Evolutionary conservation across 2,329 filamentous ascomycete species (phyloP).

Genomic region (Aplosporella prunicola): DNA sequence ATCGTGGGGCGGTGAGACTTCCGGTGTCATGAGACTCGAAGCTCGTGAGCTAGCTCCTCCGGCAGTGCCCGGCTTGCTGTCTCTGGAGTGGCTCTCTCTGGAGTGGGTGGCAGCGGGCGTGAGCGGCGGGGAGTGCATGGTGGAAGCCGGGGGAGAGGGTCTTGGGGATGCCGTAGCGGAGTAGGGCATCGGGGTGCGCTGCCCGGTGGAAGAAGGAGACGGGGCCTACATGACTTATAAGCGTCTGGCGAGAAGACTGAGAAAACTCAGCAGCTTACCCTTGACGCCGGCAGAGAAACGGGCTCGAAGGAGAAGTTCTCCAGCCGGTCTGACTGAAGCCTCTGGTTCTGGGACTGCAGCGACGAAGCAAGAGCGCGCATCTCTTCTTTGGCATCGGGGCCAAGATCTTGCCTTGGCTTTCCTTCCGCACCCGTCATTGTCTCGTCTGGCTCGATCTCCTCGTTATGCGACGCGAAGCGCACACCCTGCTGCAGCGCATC

Average conservation of each 20-base stretch:
- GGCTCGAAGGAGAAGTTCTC: conserved; percentile 85
- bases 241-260: conserved; percentile 8
- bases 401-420: conserved; percentile 22
- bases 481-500: conserved; percentile 23
- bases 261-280: conserved; percentile 48
- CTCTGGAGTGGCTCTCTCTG: conserved; percentile 37
- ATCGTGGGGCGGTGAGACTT: conserved; percentile 46
- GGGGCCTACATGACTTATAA: conserved; percentile 30
- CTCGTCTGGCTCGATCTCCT: conserved; percentile 31
- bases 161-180: conserved; percentile 51
- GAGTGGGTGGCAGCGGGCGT: conserved; percentile 72
- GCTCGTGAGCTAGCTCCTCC: conserved; percentile 24
- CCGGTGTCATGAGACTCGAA: conserved; percentile 45
- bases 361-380: conserved; percentile 62
- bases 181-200: conserved; percentile 43
- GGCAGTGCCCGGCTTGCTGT: background rate
- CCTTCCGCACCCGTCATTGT: conserved; percentile 19
- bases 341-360: conserved; percentile 62
- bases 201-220: conserved; percentile 37
- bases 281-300: conserved; percentile 74
- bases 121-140: conserved; percentile 78
- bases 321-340: conserved; percentile 73
- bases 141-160: conserved; percentile 56
- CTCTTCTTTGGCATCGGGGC: conserved; percentile 48
- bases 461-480: conserved; percentile 30